A percentile compares a stretch with the other conserved stretches of the same genome.
These are phyloP conservation scores for Boletus sp. DNA, from an alignment of 768 basidiomycete species.

Conservation along the genomic window DNA sequence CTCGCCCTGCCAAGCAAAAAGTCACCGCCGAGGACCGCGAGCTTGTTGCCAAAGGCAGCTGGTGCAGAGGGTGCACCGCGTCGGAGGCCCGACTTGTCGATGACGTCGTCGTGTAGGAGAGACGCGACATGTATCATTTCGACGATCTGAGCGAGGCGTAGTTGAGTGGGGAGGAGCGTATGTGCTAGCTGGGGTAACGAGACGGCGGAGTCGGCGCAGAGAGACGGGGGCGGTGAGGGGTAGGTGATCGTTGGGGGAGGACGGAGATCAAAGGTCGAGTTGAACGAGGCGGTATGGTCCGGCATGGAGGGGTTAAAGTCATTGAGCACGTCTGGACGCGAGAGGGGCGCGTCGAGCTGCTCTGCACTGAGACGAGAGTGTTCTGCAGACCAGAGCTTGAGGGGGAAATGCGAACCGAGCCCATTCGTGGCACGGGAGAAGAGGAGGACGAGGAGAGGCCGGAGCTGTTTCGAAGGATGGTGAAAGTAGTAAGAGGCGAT, in stretches of 20 bases:
- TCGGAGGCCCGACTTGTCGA: constrained; percentile 71
- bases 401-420: constrained; percentile 62
- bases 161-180: constrained; percentile 73
- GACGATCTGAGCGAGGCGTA: constrained; percentile 90
- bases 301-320: constrained; percentile 91
- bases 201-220: constrained; percentile 15
- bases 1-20: constrained; percentile 92
- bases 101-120: constrained; percentile 88
- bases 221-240: constrained; percentile 27
- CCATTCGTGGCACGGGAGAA: constrained; percentile 94
- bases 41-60: constrained; percentile 85
- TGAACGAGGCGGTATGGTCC: constrained; percentile 70
- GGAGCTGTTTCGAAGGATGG: constrained; percentile 85
- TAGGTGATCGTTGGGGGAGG: constrained; percentile 29
- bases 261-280: constrained; percentile 51
- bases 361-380: constrained; percentile 50
- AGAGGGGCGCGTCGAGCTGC: constrained; percentile 78
- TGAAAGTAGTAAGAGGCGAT: constrained; percentile 93
- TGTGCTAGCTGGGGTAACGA: constrained; percentile 35
- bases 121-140: constrained; percentile 99
- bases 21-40: constrained; percentile 92
- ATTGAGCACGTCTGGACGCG: constrained; percentile 76
- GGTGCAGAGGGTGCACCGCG: constrained; percentile 69
- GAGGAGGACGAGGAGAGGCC: constrained; percentile 86
- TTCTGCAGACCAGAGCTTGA: constrained; percentile 63